phyloP scores from a whole-genome alignment of 2,329 filamentous ascomycete genomes.

The Proliferodiscus dingleyae region DNA sequence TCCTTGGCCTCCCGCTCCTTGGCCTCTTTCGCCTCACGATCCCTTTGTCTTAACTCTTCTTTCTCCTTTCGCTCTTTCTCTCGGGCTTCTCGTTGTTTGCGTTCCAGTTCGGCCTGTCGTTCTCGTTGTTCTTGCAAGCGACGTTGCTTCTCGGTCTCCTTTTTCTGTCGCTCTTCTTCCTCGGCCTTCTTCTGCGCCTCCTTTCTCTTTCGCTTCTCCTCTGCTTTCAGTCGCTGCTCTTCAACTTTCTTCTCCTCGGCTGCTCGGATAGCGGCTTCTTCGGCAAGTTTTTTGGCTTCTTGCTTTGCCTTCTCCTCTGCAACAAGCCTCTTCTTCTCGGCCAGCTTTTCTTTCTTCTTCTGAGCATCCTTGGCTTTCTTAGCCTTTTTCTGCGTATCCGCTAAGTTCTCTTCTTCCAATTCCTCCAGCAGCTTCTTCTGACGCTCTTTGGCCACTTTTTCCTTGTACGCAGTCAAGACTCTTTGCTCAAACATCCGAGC shows the following conservation, averaged over 20 bases:
- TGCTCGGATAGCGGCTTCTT: constrained; percentile 71
- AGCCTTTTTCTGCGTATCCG: constrained; percentile 73
- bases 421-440: constrained; percentile 89
- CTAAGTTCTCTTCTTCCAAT: constrained; percentile 75
- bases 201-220: constrained; percentile 87
- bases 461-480: constrained; percentile 92
- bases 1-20: constrained; percentile 53
- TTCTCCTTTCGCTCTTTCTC: constrained; percentile 79
- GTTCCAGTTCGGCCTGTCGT: constrained; percentile 77
- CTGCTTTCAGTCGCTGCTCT: constrained; percentile 74
- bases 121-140: constrained; percentile 80
- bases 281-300: constrained; percentile 83
- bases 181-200: constrained; percentile 86
- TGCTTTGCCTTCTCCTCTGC: constrained; percentile 87
- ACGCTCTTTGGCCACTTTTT: constrained; percentile 91
- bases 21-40: constrained; percentile 70
- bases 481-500: constrained; percentile 99
- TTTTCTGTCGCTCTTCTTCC: constrained; percentile 80
- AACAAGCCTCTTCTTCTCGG: constrained; percentile 78
- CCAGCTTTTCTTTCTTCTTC: constrained; percentile 91
- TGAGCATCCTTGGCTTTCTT: constrained; percentile 93
- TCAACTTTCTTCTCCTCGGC: constrained; percentile 75
- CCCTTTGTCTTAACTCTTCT: constrained; percentile 74
- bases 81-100: constrained; percentile 74
- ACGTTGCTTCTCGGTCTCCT: constrained; percentile 78